Percentiles rank a stretch among this genome's conserved stretches.
Evolutionary conservation across 1,284 basidiomycete species (phyloP).

Genomic region (Leccinum subfulvum): DNA sequence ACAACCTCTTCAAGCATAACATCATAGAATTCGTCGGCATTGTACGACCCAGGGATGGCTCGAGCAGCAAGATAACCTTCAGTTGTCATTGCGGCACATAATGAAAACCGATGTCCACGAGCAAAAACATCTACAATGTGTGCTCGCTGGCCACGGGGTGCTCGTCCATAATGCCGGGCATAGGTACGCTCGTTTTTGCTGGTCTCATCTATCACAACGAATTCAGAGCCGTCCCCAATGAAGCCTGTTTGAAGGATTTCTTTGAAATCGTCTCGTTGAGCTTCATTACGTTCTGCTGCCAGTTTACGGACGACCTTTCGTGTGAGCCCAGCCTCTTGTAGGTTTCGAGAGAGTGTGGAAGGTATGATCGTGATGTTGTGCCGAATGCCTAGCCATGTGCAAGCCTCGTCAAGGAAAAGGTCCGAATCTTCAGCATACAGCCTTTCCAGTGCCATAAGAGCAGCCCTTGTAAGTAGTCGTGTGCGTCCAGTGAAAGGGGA

Average conservation of each 20-base stretch:
- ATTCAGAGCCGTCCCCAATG: constrained; percentile 24
- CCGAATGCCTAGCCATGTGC: background rate
- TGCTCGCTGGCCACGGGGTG: constrained; percentile 13
- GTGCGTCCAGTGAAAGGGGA: background rate
- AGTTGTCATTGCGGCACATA: background rate
- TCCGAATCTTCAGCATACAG: background rate
- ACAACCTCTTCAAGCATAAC: no score
- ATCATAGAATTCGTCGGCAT: no score
- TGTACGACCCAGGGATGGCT: no score
- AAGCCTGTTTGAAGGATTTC: constrained; percentile 2
- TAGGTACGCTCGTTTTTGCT: constrained; percentile 27
- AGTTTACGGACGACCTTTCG: background rate
- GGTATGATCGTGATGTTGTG: background rate
- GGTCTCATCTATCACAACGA: constrained; percentile 27
- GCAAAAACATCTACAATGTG: constrained; percentile 21
- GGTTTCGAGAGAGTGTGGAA: background rate
- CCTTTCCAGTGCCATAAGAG: background rate
- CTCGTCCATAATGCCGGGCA: constrained; percentile 16
- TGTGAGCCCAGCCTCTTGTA: background rate
- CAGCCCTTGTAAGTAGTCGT: background rate
- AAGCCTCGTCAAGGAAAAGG: background rate
- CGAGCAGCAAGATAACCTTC: no score
- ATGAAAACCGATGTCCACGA: constrained; percentile 18
- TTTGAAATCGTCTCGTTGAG: background rate
- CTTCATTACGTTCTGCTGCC: background rate